Percentiles rank a stretch among this genome's conserved stretches.
phyloP scores from a whole-genome alignment of 2,329 filamentous ascomycete genomes.

The Thyridium curvatum region DNA sequence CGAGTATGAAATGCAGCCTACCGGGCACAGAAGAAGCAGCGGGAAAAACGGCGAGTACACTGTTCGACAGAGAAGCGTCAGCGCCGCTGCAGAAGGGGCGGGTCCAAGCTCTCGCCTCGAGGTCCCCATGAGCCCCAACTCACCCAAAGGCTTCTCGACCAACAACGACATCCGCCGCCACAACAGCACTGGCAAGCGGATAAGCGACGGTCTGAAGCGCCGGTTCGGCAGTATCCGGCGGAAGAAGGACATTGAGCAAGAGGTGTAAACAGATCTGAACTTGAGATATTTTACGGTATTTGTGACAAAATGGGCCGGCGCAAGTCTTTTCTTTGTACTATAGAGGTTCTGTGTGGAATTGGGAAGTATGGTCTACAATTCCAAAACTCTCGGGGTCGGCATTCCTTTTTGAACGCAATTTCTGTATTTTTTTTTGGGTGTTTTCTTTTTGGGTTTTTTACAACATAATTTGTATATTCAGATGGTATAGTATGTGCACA shows the following conservation, averaged over 20 bases:
- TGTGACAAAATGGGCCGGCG: too few species aligned
- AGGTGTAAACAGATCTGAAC: neutral
- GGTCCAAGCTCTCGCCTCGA: neutral
- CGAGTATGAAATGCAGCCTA: conserved; percentile 45
- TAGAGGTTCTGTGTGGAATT: too few species aligned
- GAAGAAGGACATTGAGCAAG: conserved; percentile 23
- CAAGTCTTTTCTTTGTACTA: too few species aligned
- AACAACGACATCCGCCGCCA: conserved; percentile 25
- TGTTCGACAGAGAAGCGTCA: conserved; percentile 38
- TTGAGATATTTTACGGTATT: too few species aligned
- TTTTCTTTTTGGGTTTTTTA: too few species aligned
- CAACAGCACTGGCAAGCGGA: conserved; percentile 33
- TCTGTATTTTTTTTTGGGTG: too few species aligned
- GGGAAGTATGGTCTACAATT: too few species aligned
- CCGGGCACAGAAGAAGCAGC: conserved; percentile 12
- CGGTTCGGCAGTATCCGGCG: conserved; percentile 46
- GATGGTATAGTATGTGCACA: too few species aligned
- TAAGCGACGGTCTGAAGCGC: conserved; percentile 46
- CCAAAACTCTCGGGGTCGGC: too few species aligned
- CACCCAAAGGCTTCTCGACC: conserved; percentile 13
- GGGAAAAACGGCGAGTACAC: conserved; percentile 15
- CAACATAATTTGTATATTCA: too few species aligned
- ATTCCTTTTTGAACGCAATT: too few species aligned
- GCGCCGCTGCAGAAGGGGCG: conserved; percentile 20
- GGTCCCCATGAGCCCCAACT: conserved; percentile 9